Conservation (phyloP, 1,284 basidiomycete species). For the Trichosporon faecale region DNA sequence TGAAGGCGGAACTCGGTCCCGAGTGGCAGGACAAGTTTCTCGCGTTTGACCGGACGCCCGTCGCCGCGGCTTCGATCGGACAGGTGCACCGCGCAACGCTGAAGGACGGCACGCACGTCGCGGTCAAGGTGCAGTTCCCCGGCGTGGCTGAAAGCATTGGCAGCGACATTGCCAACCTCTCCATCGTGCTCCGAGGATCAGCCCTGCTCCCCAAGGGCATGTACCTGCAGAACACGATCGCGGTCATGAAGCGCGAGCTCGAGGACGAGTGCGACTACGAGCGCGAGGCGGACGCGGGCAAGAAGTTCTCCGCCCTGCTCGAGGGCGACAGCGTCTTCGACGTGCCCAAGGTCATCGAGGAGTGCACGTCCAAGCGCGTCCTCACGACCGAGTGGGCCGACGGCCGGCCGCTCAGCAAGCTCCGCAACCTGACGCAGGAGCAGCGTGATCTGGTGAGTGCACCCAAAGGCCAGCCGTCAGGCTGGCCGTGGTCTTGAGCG, state of each 20-base stretch:
- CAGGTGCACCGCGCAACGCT: slow-evolving; percentile 86
- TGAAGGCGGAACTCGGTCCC: slow-evolving; percentile 68
- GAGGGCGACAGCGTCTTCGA: slow-evolving; percentile 67
- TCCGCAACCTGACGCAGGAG: slow-evolving; percentile 61
- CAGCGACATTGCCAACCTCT: slow-evolving; percentile 83
- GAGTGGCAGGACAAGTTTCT: slow-evolving; percentile 72
- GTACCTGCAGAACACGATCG: slow-evolving; percentile 82
- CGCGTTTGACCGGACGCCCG: slow-evolving; percentile 78
- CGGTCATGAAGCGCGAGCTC: slow-evolving; percentile 86
- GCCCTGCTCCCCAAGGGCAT: slow-evolving; percentile 79
- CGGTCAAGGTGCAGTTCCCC: slow-evolving; percentile 96
- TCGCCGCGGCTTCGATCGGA: slow-evolving; percentile 95
- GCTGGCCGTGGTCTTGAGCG: too few relatives aligned
- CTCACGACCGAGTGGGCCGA: slow-evolving; percentile 85
- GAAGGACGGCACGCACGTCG: slow-evolving; percentile 58
- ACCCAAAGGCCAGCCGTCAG: neutral
- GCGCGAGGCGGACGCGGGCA: slow-evolving; percentile 76
- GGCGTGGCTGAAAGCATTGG: slow-evolving; percentile 82
- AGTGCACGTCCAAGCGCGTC: slow-evolving; percentile 73
- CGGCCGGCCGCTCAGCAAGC: slow-evolving; percentile 72
- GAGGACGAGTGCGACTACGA: slow-evolving; percentile 91
- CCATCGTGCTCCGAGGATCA: slow-evolving; percentile 75
- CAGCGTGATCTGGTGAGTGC: slow-evolving; percentile 69
- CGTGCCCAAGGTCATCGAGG: slow-evolving; percentile 75
- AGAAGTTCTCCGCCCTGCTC: slow-evolving; percentile 62